phyloP scores from a whole-genome alignment of 164 flowering plant genomes.

The Taxillus chinensis region DNA sequence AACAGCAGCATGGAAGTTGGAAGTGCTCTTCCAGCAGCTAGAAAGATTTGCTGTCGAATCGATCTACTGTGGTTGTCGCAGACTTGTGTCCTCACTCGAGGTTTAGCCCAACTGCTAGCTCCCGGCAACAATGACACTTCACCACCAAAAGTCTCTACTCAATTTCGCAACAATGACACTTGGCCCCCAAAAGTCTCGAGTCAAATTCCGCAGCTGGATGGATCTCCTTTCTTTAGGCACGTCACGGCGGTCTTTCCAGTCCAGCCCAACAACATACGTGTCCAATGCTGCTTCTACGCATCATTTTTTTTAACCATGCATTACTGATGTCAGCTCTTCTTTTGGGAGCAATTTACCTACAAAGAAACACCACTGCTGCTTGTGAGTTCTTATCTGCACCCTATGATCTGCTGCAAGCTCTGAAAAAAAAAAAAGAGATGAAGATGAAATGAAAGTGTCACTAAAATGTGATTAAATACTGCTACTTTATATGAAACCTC shows the following conservation, averaged over 20 bases:
- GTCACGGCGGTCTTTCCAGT: constrained; percentile 20
- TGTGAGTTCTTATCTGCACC: no score
- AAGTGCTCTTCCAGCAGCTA: constrained; percentile 19
- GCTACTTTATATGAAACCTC: no score
- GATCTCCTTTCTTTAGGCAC: background rate
- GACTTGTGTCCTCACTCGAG: constrained; percentile 1
- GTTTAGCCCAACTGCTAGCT: background rate
- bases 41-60: constrained; percentile 8
- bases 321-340: no score
- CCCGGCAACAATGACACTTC: constrained; percentile 6
- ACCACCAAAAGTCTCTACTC: constrained; percentile 1
- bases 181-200: background rate
- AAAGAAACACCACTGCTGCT: no score
- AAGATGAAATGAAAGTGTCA: no score
- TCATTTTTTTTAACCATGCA: background rate
- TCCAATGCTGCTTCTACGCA: constrained; percentile 21
- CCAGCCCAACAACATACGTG: constrained; percentile 12
- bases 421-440: no score
- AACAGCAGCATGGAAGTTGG: constrained; percentile 14
- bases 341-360: no score
- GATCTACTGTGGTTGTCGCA: constrained; percentile 15
- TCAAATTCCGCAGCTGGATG: no score
- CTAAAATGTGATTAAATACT: no score
- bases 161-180: no score
- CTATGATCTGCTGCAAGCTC: no score